Conservation (phyloP, 352 stramenopile genomes). For the Plasmopara muralis region DNA sequence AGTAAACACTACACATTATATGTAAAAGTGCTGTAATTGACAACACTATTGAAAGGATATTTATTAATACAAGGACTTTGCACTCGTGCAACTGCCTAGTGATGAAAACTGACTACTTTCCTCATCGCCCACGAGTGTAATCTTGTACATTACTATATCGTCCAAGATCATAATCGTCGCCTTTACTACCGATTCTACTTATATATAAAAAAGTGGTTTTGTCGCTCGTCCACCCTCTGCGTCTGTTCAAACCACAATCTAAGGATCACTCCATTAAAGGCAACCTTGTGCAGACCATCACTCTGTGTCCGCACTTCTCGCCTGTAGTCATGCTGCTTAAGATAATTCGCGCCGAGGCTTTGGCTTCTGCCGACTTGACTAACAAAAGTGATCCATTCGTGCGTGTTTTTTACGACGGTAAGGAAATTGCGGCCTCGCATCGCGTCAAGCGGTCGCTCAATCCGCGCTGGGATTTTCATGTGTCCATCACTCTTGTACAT, state of each 20-base stretch:
- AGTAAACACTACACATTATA: neutral
- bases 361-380: constrained; percentile 51
- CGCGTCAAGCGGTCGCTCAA: constrained; percentile 65
- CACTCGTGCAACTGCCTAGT: no score
- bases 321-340: constrained; percentile 45
- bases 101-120: neutral
- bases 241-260: constrained; percentile 18
- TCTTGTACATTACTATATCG: no score
- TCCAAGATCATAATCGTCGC: neutral
- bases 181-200: neutral
- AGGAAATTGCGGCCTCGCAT: constrained; percentile 63
- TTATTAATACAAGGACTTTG: no score
- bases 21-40: neutral
- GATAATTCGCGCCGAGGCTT: constrained; percentile 68
- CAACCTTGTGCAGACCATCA: constrained; percentile 9
- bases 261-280: constrained; percentile 1
- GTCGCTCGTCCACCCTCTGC: neutral
- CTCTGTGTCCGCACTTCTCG: constrained; percentile 5
- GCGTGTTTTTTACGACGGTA: constrained; percentile 63
- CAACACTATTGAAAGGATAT: neutral
- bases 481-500: constrained; percentile 50
- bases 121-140: neutral
- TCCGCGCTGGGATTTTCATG: constrained; percentile 63
- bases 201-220: neutral
- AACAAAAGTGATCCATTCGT: constrained; percentile 74